Evolutionary conservation across 1,284 basidiomycete genomes (phyloP).

Genomic region (Sutorius eximius): DNA sequence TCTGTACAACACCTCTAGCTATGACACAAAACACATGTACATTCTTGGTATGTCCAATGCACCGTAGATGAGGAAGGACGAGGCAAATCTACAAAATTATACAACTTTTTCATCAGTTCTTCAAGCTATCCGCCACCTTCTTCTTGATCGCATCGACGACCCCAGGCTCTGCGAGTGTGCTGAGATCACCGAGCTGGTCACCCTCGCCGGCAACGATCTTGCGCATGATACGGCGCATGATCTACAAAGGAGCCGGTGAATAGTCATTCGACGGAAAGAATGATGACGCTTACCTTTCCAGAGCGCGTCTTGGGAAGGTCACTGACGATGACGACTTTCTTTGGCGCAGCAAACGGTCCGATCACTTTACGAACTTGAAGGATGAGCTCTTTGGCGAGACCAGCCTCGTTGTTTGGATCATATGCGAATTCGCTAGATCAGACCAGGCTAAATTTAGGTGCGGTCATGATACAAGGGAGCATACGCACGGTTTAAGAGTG

Average conservation of each 20-base stretch:
- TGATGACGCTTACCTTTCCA: constrained; percentile 70
- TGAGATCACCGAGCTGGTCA: constrained; percentile 91
- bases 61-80: neutral
- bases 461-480: neutral
- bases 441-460: neutral
- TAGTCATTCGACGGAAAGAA: neutral
- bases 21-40: neutral
- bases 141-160: constrained; percentile 81
- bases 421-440: constrained; percentile 76
- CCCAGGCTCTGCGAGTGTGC: constrained; percentile 85
- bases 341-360: constrained; percentile 93
- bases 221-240: constrained; percentile 92
- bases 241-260: constrained; percentile 42
- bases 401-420: constrained; percentile 66
- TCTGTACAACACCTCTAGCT: neutral
- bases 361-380: constrained; percentile 96
- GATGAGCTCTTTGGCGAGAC: constrained; percentile 83
- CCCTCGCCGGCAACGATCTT: constrained; percentile 94
- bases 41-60: constrained; percentile 2
- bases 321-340: constrained; percentile 83
- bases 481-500: constrained; percentile 72
- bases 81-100: neutral
- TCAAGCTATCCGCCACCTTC: constrained; percentile 54
- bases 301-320: constrained; percentile 96
- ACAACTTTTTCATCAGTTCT: constrained; percentile 17